Evolutionary conservation across 176 grass and related monocot species (phyloP).

Genomic region (Dactylis glomerata): DNA sequence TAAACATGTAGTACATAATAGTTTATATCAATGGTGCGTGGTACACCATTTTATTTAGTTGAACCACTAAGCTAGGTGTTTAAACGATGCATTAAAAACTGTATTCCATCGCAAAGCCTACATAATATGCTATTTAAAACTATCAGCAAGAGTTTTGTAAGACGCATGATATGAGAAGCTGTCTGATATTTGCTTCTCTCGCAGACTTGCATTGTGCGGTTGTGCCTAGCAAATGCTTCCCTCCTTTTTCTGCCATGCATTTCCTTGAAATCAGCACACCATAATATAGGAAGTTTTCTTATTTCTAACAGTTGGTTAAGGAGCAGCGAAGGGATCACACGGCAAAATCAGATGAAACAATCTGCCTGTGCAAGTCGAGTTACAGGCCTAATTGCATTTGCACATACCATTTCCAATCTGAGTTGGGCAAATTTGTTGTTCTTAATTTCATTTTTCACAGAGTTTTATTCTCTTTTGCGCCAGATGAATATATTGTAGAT

Average conservation of each 20-base stretch:
- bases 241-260: slow-evolving; percentile 18
- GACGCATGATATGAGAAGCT: background rate
- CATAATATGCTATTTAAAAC: background rate
- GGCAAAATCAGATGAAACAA: slow-evolving; percentile 11
- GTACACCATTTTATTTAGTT: background rate
- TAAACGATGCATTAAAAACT: background rate
- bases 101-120: background rate
- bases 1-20: background rate
- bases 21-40: background rate
- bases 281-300: background rate
- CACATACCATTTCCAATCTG: background rate
- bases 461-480: background rate
- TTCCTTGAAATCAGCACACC: background rate
- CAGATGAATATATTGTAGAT: background rate
- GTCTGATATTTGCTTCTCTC: background rate
- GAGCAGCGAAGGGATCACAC: slow-evolving; percentile 3
- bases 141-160: background rate
- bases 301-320: slow-evolving; percentile 27
- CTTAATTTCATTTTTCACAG: background rate
- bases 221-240: background rate
- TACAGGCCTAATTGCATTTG: slow-evolving; percentile 16
- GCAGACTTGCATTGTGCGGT: background rate
- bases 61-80: background rate
- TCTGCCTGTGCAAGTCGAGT: background rate
- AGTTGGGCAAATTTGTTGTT: no score